These are phyloP conservation scores for Stachybotrys elegans DNA, from an alignment of 2,329 filamentous ascomycete genomes.

Conservation along the genomic window DNA sequence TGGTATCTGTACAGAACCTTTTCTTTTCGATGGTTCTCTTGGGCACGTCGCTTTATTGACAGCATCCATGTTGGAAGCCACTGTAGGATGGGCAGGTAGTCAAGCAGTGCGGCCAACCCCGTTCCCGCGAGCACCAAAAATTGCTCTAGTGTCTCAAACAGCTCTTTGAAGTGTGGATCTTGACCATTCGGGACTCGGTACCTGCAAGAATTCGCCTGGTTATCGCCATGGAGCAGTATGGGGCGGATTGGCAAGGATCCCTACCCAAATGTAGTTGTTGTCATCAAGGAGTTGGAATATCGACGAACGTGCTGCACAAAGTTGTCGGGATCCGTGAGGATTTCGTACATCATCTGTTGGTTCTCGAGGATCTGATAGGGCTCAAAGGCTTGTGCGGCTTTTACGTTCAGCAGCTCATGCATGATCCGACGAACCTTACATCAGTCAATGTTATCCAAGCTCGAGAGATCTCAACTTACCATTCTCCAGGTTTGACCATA, in stretches of 20 bases:
- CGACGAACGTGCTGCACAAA: slow-evolving; percentile 40
- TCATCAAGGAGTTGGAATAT: slow-evolving; percentile 44
- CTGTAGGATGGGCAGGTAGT: too few relatives aligned
- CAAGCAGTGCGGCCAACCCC: too few relatives aligned
- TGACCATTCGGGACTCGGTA: too few relatives aligned
- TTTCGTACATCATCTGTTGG: slow-evolving; percentile 36
- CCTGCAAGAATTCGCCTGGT: too few relatives aligned
- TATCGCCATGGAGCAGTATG: too few relatives aligned
- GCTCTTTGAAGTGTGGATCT: slow-evolving; percentile 37
- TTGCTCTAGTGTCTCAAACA: background rate
- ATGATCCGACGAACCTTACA: too few relatives aligned
- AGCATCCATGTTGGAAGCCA: too few relatives aligned
- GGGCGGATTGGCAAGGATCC: slow-evolving; percentile 31
- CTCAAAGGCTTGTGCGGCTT: slow-evolving; percentile 33
- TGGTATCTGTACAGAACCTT: slow-evolving; percentile 7
- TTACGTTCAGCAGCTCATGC: slow-evolving; percentile 33
- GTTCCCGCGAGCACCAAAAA: background rate
- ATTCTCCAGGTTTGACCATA: slow-evolving; percentile 5
- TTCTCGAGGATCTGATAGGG: slow-evolving; percentile 33
- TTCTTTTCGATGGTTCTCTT: too few relatives aligned
- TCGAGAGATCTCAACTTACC: too few relatives aligned
- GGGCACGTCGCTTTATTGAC: too few relatives aligned
- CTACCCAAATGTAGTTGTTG: slow-evolving; percentile 46
- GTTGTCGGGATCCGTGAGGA: slow-evolving; percentile 26
- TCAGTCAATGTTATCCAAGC: too few relatives aligned